These are phyloP conservation scores for Silene conica DNA, from an alignment of 148 eudicot genomes.

Conservation along the genomic window DNA sequence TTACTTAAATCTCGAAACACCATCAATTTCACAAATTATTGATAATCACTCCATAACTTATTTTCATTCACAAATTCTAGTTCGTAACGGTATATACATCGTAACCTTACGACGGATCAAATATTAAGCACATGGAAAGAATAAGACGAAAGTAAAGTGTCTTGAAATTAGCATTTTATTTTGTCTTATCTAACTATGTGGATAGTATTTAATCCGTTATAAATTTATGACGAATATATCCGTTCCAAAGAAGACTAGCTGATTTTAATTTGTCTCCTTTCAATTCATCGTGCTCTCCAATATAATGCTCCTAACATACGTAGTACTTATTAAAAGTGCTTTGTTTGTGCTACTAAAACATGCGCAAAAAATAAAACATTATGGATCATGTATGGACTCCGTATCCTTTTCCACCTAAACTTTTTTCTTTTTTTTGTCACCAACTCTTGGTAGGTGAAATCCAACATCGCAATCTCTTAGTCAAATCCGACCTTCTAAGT, in stretches of 20 bases:
- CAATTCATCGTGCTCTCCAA: too few species aligned
- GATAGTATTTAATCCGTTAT: too few species aligned
- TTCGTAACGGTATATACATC: too few species aligned
- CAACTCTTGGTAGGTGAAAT: slow-evolving; percentile 17
- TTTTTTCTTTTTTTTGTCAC: background rate
- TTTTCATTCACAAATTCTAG: background rate
- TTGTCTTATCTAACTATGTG: too few species aligned
- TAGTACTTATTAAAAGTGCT: background rate
- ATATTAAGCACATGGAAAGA: too few species aligned
- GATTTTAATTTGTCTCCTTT: background rate
- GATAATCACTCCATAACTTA: background rate
- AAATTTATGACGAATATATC: too few species aligned
- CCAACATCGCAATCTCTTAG: background rate
- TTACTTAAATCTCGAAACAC: background rate
- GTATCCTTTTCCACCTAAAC: background rate
- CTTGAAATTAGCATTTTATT: too few species aligned
- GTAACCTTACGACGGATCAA: too few species aligned
- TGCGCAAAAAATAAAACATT: slow-evolving; percentile 4
- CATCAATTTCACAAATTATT: background rate
- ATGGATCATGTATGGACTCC: background rate
- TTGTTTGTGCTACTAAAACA: background rate
- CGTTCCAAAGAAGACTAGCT: too few species aligned
- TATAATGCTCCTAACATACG: background rate
- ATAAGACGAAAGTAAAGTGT: too few species aligned
- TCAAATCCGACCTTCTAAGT: background rate